Evolutionary conservation across 306 rosid genomes (phyloP).

Genomic region (Trichosanthes cucumerina): DNA sequence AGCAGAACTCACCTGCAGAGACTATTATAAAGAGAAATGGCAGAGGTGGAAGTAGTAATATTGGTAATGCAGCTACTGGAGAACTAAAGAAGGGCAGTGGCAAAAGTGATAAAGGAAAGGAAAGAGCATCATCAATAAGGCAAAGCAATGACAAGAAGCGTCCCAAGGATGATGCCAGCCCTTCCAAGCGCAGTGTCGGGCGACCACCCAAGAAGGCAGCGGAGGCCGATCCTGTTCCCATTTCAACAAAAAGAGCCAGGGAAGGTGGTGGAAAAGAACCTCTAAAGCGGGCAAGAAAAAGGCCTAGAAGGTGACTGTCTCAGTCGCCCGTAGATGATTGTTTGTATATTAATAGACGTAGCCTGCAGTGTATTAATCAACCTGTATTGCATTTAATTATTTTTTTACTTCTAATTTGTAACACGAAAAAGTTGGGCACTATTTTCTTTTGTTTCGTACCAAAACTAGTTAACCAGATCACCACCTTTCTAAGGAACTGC

Average conservation of each 20-base stretch:
- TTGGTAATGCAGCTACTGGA: conserved; percentile 3
- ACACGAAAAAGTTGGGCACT: background rate
- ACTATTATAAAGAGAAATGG: conserved; percentile 14
- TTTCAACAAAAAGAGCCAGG: conserved; percentile 47
- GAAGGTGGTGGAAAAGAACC: conserved; percentile 43
- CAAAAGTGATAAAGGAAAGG: conserved; percentile 26
- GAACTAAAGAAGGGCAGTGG: conserved; percentile 42
- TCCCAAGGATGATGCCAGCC: conserved; percentile 36
- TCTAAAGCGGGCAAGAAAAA: conserved; percentile 37
- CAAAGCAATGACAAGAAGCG: conserved; percentile 34
- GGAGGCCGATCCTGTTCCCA: conserved; percentile 22
- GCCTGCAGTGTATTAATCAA: background rate
- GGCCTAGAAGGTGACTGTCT: conserved; percentile 33
- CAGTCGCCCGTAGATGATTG: background rate
- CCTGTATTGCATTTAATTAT: conserved; percentile 8
- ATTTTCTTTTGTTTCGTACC: background rate
- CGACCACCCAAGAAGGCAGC: conserved; percentile 62
- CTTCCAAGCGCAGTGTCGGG: conserved; percentile 65
- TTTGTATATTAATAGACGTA: conserved; percentile 6
- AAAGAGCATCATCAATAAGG: conserved; percentile 22
- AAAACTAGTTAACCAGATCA: background rate
- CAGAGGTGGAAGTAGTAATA: conserved; percentile 14
- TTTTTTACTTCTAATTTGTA: conserved; percentile 1
- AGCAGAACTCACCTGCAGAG: conserved; percentile 39
- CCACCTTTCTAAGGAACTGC: background rate